Base-by-base conservation (phyloP, 1,284 basidiomycete species). In the Pterulicium gracile region DNA sequence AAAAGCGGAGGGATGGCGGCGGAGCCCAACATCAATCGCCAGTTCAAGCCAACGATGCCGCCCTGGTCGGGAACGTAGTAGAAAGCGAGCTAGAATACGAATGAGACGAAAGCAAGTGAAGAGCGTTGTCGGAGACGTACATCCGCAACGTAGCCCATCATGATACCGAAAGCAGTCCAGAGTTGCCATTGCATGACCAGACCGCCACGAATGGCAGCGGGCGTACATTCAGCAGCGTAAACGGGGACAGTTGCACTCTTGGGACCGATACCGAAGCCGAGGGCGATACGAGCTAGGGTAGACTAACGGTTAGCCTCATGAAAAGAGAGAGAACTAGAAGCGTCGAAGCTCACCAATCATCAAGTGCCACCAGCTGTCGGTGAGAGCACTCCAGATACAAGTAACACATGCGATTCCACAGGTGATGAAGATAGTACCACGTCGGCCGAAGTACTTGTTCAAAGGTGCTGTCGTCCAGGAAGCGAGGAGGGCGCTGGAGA, bases 131-230 rank as follows among this genome's bases (percentile, higher is more conserved):
- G 15, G 5, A 7, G 5, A 39, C 36, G n/a, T 18, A 39, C 36
- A 58, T 78, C 76, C 50, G 73, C 73, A 48, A 62, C 63, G 54
- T 73, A 73, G 13, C 73, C 72, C 45, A 74, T 55, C 57, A 77
- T 68, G 52, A 79, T 76, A 49, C 74, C 78, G 51, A 79, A 79
- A 60, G 65, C 56, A 34, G 73, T 78, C 77, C 77, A 76, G 54
- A 74, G 55, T 56, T 75, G 73, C 75, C 75, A 78, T 27, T 69
- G 74, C 80, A 83, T 82, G 44, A 81, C 79, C n/a, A 84, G 66
- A 13, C 77, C 79, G 50, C 81, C 81, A 49, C 82, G 73, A 49
- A 86, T 81, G 35, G 61, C 62, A 0, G 81, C 72, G 0, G 82
- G 82, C 0, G 73, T 67, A 49, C 72, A 72, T 59, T 83, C 79